Conservation (phyloP, 1,284 basidiomycete genomes). For the Pseudozyma sp. region DNA sequence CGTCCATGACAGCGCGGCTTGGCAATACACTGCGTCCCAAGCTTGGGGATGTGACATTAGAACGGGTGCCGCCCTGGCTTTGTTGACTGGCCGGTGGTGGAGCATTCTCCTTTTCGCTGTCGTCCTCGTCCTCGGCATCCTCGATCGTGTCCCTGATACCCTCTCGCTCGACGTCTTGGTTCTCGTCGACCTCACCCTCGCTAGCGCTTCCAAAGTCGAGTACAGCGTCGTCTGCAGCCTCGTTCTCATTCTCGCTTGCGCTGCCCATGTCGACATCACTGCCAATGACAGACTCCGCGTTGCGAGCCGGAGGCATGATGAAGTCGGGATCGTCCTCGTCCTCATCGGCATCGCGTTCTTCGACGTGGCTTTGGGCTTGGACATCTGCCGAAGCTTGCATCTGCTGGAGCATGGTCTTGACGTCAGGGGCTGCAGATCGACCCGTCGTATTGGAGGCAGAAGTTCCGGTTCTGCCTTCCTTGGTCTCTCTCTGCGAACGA, state of each 20-base stretch:
- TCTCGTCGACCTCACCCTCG: conserved; percentile 27
- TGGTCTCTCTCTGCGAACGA: conserved; percentile 30
- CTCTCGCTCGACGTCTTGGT: conserved; percentile 8
- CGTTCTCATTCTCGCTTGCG: conserved; percentile 41
- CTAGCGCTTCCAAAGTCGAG: conserved; percentile 30
- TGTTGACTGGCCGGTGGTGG: conserved; percentile 44
- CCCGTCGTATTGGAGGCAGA: not conserved
- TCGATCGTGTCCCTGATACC: conserved; percentile 23
- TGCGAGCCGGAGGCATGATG: conserved; percentile 35
- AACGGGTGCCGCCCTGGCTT: conserved; percentile 8
- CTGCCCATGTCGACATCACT: conserved; percentile 51
- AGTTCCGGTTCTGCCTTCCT: conserved; percentile 13
- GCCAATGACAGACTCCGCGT: conserved; percentile 40
- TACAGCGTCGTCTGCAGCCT: conserved; percentile 25
- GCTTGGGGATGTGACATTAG: conserved; percentile 20
- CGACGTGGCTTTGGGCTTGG: conserved; percentile 11
- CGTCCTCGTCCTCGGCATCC: conserved; percentile 36
- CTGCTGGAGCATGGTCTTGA: conserved; percentile 33
- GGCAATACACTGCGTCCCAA: conserved; percentile 20
- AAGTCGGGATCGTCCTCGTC: conserved; percentile 46
- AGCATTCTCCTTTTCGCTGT: conserved; percentile 62
- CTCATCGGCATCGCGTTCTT: conserved; percentile 22
- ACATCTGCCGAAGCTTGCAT: conserved; percentile 10
- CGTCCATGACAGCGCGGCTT: conserved; percentile 43
- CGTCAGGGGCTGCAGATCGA: conserved; percentile 28